Conservation (phyloP, 2,329 filamentous ascomycete species). For the Ophiobolus disseminans region DNA sequence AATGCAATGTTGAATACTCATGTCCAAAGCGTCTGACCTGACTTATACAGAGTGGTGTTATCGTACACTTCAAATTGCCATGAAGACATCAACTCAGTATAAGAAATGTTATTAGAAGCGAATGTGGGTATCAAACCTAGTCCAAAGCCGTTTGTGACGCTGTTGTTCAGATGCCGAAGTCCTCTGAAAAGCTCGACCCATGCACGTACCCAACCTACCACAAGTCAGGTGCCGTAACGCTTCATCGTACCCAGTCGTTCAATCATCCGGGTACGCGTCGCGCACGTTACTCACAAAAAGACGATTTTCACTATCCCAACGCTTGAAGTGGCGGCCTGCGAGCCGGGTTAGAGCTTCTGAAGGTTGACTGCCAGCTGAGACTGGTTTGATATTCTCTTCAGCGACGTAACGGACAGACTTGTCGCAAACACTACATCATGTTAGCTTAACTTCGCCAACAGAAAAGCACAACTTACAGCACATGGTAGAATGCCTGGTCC, state of each 20-base stretch:
- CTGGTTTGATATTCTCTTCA: slow-evolving; percentile 75
- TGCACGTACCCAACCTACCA: slow-evolving; percentile 9
- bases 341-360: slow-evolving; percentile 68
- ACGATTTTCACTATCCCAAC: slow-evolving; percentile 72
- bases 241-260: background rate
- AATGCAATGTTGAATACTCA: too few relatives aligned
- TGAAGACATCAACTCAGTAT: too few relatives aligned
- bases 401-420: slow-evolving; percentile 76
- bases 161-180: slow-evolving; percentile 9
- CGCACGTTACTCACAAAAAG: slow-evolving; percentile 82
- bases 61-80: too few relatives aligned
- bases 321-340: slow-evolving; percentile 86
- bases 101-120: too few relatives aligned
- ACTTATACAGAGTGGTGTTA: too few relatives aligned
- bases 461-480: slow-evolving; percentile 69
- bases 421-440: slow-evolving; percentile 66
- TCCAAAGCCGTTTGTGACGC: too few relatives aligned
- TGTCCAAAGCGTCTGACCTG: too few relatives aligned
- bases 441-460: background rate
- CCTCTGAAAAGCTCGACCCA: slow-evolving; percentile 5
- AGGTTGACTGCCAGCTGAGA: slow-evolving; percentile 46
- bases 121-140: too few relatives aligned
- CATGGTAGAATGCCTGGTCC: slow-evolving; percentile 81
- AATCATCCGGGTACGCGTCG: slow-evolving; percentile 89
- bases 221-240: background rate